phyloP scores from a whole-genome alignment of 371 early-diverging fungal species.

The Rhizomucor miehei region DNA sequence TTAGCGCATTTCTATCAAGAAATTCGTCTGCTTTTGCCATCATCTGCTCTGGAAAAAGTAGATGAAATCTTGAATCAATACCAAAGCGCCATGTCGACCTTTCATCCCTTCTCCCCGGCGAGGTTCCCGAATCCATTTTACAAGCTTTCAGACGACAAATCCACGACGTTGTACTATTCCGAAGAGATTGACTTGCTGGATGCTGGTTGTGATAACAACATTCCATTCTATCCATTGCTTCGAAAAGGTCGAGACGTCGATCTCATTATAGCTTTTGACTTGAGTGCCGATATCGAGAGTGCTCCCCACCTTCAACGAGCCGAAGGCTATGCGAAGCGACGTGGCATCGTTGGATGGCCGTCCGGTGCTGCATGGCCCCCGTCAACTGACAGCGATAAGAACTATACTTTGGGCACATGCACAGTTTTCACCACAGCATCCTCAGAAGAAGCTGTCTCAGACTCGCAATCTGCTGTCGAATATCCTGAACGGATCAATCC shows the following conservation, averaged over 20 bases:
- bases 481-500: conserved; percentile 18
- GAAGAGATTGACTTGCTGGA: conserved; percentile 60
- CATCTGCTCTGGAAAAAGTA: conserved; percentile 24
- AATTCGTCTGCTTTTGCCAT: conserved; percentile 42
- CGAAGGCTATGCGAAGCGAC: conserved; percentile 52
- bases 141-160: conserved; percentile 21
- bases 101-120: conserved; percentile 56
- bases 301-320: conserved; percentile 67
- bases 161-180: conserved; percentile 14
- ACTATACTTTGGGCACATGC: conserved; percentile 28
- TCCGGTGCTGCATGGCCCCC: conserved; percentile 44
- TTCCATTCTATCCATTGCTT: conserved; percentile 70
- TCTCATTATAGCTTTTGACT: conserved; percentile 65
- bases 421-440: conserved; percentile 38
- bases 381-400: conserved; percentile 12
- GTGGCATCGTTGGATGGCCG: conserved; percentile 55
- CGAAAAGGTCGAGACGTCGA: conserved; percentile 66
- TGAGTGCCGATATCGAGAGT: conserved; percentile 67
- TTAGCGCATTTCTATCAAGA: conserved; percentile 61
- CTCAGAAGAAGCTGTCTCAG: conserved; percentile 6
- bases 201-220: conserved; percentile 77
- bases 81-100: conserved; percentile 39
- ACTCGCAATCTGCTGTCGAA: conserved; percentile 5
- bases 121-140: conserved; percentile 58
- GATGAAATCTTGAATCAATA: conserved; percentile 42